phyloP scores from a whole-genome alignment of 306 rosid species.

The Hippophae gyantsensis region DNA sequence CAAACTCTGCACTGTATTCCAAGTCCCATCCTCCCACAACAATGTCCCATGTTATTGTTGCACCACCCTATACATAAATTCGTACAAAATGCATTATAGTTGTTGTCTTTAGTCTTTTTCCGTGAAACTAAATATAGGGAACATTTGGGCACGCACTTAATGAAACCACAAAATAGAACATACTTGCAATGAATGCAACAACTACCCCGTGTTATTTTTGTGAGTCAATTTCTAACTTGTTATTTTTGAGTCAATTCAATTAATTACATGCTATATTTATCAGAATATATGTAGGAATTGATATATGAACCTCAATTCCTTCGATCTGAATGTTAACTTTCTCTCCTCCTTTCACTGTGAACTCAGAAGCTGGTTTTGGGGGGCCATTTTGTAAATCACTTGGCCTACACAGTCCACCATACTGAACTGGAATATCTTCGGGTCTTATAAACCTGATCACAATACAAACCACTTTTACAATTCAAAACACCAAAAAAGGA shows the following conservation, averaged over 20 bases:
- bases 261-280: no score
- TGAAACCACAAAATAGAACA: no score
- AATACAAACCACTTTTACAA: conserved; percentile 2
- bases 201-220: no score
- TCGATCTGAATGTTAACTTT: conserved; percentile 92
- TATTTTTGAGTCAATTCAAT: no score
- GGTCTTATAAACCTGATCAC: conserved; percentile 73
- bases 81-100: not conserved
- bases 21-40: conserved; percentile 97
- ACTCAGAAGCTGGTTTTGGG: conserved; percentile 91
- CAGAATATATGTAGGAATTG: not conserved
- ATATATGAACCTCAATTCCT: conserved; percentile 73
- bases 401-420: conserved; percentile 73
- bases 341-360: conserved; percentile 90
- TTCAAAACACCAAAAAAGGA: conserved; percentile 3
- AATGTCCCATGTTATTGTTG: conserved; percentile 89
- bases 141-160: no score
- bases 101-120: no score
- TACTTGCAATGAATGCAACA: no score
- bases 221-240: no score
- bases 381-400: conserved; percentile 67
- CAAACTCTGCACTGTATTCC: conserved; percentile 88
- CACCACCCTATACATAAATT: conserved; percentile 46
- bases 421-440: conserved; percentile 84
- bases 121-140: no score